These are phyloP conservation scores for Neurospora hispaniola DNA, from an alignment of 495 filamentous ascomycete genomes.

Conservation along the genomic window DNA sequence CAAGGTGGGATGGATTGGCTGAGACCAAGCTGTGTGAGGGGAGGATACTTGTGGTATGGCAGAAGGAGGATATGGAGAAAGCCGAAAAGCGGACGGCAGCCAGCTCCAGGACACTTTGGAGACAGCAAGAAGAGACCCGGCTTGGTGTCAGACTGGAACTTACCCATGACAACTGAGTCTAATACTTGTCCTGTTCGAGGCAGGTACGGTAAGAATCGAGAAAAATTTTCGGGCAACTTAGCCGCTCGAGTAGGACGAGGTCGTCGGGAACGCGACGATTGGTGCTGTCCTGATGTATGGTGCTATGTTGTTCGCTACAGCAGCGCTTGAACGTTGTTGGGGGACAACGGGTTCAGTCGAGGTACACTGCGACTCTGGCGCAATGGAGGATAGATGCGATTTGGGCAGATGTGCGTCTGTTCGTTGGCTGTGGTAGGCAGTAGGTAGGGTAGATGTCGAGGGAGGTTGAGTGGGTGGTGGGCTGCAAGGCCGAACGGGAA, in stretches of 20 bases:
- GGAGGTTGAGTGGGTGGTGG: slow-evolving; percentile 8
- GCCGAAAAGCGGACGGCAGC: background rate
- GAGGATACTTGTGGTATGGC: background rate
- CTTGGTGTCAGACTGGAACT: slow-evolving; percentile 9
- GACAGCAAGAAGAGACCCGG: background rate
- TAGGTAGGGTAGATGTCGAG: slow-evolving; percentile 3
- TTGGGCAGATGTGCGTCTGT: slow-evolving; percentile 20
- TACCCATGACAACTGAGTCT: slow-evolving; percentile 28
- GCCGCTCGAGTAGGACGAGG: slow-evolving; percentile 28
- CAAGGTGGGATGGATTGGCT: background rate
- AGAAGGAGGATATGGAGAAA: background rate
- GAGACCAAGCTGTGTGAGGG: background rate
- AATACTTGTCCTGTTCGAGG: background rate
- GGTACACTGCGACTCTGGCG: slow-evolving; percentile 18
- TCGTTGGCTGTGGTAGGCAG: slow-evolving; percentile 8
- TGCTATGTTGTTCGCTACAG: slow-evolving; percentile 18
- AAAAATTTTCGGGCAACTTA: slow-evolving; percentile 29
- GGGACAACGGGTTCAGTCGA: slow-evolving; percentile 16
- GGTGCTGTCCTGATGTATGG: slow-evolving; percentile 12
- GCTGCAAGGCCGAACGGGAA: slow-evolving; percentile 21
- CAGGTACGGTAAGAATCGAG: slow-evolving; percentile 12
- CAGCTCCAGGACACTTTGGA: background rate
- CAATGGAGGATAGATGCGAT: slow-evolving; percentile 17
- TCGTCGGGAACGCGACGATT: slow-evolving; percentile 25
- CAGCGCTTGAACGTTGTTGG: slow-evolving; percentile 13